phyloP scores from a whole-genome alignment of 768 basidiomycete genomes.

The Boletales sp. region DNA sequence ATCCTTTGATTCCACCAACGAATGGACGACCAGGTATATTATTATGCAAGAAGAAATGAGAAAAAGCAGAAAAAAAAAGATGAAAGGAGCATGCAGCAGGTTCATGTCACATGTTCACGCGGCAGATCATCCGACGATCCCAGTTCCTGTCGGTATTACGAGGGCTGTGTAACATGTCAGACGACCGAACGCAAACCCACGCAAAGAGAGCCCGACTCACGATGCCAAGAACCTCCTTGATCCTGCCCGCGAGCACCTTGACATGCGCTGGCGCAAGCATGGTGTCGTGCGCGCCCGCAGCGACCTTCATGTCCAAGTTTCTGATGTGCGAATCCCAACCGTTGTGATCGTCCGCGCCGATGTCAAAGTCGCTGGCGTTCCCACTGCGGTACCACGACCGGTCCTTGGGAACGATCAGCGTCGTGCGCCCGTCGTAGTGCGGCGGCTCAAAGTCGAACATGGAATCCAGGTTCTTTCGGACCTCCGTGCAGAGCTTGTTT shows the following conservation, averaged over 20 bases:
- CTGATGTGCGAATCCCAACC: slow-evolving; percentile 28
- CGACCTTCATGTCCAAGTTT: slow-evolving; percentile 25
- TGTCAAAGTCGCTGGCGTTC: slow-evolving; percentile 26
- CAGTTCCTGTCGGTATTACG: no score
- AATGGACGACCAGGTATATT: no score
- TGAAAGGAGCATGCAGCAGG: neutral
- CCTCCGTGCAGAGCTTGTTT: slow-evolving; percentile 26
- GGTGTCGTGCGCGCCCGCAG: slow-evolving; percentile 27
- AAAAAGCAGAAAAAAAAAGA: no score
- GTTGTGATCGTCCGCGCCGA: slow-evolving; percentile 29
- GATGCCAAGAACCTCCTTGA: slow-evolving; percentile 15
- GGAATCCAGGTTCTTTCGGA: slow-evolving; percentile 30
- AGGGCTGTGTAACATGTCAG: neutral
- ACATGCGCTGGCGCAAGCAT: slow-evolving; percentile 32
- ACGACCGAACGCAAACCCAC: neutral
- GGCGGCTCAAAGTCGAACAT: slow-evolving; percentile 33
- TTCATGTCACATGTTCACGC: no score
- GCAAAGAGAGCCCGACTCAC: slow-evolving; percentile 2
- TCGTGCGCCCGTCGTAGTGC: slow-evolving; percentile 21
- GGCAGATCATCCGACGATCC: no score
- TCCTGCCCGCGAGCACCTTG: slow-evolving; percentile 25
- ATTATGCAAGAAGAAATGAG: no score
- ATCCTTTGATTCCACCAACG: no score
- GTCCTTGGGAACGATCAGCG: slow-evolving; percentile 28
- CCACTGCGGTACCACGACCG: slow-evolving; percentile 32